Conservation (phyloP, 306 rosid species). For the Vachellia pachyceras region DNA sequence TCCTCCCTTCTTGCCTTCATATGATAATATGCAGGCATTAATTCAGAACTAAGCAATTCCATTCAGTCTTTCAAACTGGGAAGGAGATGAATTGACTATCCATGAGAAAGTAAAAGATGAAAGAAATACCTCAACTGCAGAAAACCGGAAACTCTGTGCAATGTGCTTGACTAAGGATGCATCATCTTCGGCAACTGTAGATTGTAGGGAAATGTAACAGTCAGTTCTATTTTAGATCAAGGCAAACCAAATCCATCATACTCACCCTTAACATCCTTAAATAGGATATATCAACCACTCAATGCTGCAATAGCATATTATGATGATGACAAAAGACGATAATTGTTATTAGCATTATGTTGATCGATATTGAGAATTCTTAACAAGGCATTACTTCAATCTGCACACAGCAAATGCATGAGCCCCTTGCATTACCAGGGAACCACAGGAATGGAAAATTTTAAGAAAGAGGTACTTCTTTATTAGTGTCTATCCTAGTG, state of each 20-base stretch:
- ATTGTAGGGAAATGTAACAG: conserved; percentile 14
- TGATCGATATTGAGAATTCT: conserved; percentile 9
- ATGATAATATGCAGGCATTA: conserved; percentile 19
- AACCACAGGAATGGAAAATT: neutral
- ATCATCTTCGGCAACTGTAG: conserved; percentile 90
- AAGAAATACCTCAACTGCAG: conserved; percentile 71
- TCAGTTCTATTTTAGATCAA: conserved; percentile 37
- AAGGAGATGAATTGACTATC: conserved; percentile 12
- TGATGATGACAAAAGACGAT: neutral
- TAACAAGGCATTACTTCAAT: conserved; percentile 21
- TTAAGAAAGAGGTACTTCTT: neutral
- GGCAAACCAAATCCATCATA: conserved; percentile 31
- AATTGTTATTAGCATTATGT: neutral
- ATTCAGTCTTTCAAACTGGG: conserved; percentile 19
- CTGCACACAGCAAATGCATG: conserved; percentile 7
- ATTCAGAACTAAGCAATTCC: neutral
- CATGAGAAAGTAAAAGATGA: conserved; percentile 10
- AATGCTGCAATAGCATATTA: conserved; percentile 20
- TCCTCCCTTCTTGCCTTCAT: conserved; percentile 78
- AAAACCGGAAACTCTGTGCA: conserved; percentile 89
- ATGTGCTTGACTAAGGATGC: conserved; percentile 72
- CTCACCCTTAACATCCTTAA: conserved; percentile 5
- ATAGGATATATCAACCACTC: conserved; percentile 12
- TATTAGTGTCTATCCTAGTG: neutral
- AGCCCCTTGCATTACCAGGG: conserved; percentile 13